phyloP scores from a whole-genome alignment of 306 rosid genomes.

The Castanospermum australe region DNA sequence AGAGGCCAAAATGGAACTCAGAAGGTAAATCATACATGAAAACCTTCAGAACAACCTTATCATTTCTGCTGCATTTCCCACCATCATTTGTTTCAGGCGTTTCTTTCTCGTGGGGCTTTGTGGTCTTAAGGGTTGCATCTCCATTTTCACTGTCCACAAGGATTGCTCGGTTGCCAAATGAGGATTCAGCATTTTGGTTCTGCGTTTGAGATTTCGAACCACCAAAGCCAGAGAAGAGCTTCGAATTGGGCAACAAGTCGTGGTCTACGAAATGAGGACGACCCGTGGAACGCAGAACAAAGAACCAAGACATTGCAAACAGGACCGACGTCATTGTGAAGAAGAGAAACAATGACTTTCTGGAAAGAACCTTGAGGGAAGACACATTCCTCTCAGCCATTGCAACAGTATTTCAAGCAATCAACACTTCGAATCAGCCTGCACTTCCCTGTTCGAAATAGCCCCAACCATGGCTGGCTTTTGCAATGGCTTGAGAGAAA shows the following conservation, averaged over 20 bases:
- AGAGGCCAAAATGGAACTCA: slow-evolving; percentile 70
- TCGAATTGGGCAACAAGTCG: slow-evolving; percentile 44
- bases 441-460: slow-evolving; percentile 11
- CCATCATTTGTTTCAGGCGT: slow-evolving; percentile 14
- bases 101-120: neutral
- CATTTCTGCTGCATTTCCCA: slow-evolving; percentile 29
- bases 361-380: slow-evolving; percentile 36
- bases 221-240: slow-evolving; percentile 18
- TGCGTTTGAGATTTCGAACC: slow-evolving; percentile 14
- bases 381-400: slow-evolving; percentile 33
- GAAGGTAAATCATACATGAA: slow-evolving; percentile 75
- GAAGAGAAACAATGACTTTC: slow-evolving; percentile 49
- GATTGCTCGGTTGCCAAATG: slow-evolving; percentile 48
- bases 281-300: slow-evolving; percentile 51
- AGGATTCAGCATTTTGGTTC: slow-evolving; percentile 31
- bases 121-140: slow-evolving; percentile 2
- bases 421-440: neutral
- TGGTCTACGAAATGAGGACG: slow-evolving; percentile 31
- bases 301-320: slow-evolving; percentile 62
- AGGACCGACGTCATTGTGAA: slow-evolving; percentile 47
- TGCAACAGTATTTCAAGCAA: neutral
- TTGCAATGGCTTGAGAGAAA: neutral
- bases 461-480: slow-evolving; percentile 13
- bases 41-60: slow-evolving; percentile 47
- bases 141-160: slow-evolving; percentile 38